phyloP scores from a whole-genome alignment of 1,284 basidiomycete genomes.

The Irpex sp. region DNA sequence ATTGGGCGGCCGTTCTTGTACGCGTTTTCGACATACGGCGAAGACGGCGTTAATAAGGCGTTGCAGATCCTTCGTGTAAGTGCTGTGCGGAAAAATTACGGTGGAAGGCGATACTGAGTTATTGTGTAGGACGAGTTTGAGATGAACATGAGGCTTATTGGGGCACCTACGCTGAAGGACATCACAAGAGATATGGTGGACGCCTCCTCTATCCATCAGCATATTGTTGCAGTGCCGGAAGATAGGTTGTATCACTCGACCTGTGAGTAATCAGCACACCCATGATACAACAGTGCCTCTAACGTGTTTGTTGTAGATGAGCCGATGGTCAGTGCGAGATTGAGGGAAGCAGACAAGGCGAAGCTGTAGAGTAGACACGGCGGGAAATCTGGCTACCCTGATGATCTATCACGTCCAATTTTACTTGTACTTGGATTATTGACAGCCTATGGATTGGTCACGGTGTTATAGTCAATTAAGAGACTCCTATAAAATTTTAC shows the following conservation, averaged over 20 bases:
- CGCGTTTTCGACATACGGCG: constrained; percentile 86
- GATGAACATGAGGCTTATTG: constrained; percentile 89
- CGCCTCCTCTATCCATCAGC: constrained; percentile 61
- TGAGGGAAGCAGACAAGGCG: constrained; percentile 42
- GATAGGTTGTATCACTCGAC: constrained; percentile 76
- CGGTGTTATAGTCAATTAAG: background rate
- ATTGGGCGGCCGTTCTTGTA: constrained; percentile 86
- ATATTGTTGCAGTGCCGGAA: constrained; percentile 60
- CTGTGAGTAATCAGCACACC: constrained; percentile 48
- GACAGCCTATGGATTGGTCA: background rate
- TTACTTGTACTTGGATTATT: background rate
- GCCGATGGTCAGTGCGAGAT: constrained; percentile 47
- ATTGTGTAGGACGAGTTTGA: constrained; percentile 82
- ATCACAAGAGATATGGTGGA: constrained; percentile 89
- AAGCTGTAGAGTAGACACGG: constrained; percentile 37
- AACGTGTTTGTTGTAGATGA: constrained; percentile 26
- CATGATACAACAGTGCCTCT: background rate
- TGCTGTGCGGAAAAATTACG: background rate
- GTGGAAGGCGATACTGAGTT: constrained; percentile 7
- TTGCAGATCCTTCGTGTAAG: constrained; percentile 75
- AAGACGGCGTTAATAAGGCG: constrained; percentile 76
- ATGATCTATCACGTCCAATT: background rate
- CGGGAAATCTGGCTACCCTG: background rate
- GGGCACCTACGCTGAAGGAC: constrained; percentile 76
- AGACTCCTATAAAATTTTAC: background rate